phyloP scores from a whole-genome alignment of 345 rosid genomes.

The Lagerstroemia speciosa region DNA sequence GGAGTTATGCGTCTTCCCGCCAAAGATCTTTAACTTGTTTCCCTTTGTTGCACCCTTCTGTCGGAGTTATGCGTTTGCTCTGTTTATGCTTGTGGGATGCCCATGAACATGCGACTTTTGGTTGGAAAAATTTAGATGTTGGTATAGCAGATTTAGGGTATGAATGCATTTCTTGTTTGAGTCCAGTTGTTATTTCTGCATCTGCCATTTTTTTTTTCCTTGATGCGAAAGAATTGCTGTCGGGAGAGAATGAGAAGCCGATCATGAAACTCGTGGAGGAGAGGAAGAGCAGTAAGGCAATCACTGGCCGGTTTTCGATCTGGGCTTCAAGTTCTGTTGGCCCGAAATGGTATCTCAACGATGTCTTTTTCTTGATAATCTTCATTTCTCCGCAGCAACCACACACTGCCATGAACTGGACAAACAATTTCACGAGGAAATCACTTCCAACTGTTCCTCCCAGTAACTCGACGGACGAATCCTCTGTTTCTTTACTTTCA shows the following conservation, averaged over 20 bases:
- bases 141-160: not conserved
- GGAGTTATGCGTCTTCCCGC: too few relatives aligned
- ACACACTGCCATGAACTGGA: too few relatives aligned
- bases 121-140: not conserved
- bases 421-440: too few relatives aligned
- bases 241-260: slow-evolving; percentile 33
- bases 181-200: not conserved
- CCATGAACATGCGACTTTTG: not conserved
- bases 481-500: too few relatives aligned
- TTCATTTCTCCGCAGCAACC: too few relatives aligned
- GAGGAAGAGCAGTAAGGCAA: slow-evolving; percentile 32
- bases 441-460: too few relatives aligned
- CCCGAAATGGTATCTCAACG: too few relatives aligned
- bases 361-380: too few relatives aligned
- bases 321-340: slow-evolving; percentile 36
- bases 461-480: too few relatives aligned
- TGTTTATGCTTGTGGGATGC: not conserved
- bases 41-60: slow-evolving; percentile 18
- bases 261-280: slow-evolving; percentile 32
- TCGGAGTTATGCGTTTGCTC: slow-evolving; percentile 1
- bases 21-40: not conserved
- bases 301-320: slow-evolving; percentile 22
- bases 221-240: not conserved
- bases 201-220: too few relatives aligned
- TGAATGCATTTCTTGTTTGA: not conserved